Percentiles rank a stretch among this genome's conserved stretches.
Conservation (phyloP, 2,329 filamentous ascomycete species). For the Penicillium sp. region DNA sequence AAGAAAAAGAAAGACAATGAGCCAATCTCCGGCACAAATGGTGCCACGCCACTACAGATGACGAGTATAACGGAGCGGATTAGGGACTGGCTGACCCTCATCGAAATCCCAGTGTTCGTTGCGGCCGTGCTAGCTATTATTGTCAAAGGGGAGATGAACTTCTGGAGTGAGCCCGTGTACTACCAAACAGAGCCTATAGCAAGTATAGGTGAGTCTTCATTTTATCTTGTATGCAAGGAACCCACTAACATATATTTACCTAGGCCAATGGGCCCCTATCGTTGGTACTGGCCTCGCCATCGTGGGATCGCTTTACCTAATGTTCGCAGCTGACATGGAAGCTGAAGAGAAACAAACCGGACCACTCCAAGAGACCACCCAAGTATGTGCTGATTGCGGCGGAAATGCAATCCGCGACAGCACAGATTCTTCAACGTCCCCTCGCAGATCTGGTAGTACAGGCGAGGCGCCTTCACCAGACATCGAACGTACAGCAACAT, state of each 20-base stretch:
- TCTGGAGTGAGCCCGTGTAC: slow-evolving; percentile 57
- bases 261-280: slow-evolving; percentile 37
- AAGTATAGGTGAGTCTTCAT: slow-evolving; percentile 54
- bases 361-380: background rate
- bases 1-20: slow-evolving; percentile 34
- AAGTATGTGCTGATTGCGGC: background rate
- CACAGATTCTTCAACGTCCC: background rate
- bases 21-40: slow-evolving; percentile 55
- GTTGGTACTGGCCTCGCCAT: slow-evolving; percentile 60
- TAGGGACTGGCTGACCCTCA: slow-evolving; percentile 36
- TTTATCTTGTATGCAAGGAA: background rate
- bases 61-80: slow-evolving; percentile 41
- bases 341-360: slow-evolving; percentile 21
- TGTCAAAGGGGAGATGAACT: slow-evolving; percentile 63
- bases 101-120: slow-evolving; percentile 61
- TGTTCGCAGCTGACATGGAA: slow-evolving; percentile 43
- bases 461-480: background rate
- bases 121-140: slow-evolving; percentile 52
- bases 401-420: background rate
- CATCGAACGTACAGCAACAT: background rate
- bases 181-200: slow-evolving; percentile 64
- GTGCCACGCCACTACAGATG: slow-evolving; percentile 54
- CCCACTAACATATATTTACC: background rate
- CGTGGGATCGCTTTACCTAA: slow-evolving; percentile 59
- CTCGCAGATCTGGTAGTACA: slow-evolving; percentile 1